phyloP scores from a whole-genome alignment of 192 early-diverging fungal species.

The Mortierella hygrophila region DNA sequence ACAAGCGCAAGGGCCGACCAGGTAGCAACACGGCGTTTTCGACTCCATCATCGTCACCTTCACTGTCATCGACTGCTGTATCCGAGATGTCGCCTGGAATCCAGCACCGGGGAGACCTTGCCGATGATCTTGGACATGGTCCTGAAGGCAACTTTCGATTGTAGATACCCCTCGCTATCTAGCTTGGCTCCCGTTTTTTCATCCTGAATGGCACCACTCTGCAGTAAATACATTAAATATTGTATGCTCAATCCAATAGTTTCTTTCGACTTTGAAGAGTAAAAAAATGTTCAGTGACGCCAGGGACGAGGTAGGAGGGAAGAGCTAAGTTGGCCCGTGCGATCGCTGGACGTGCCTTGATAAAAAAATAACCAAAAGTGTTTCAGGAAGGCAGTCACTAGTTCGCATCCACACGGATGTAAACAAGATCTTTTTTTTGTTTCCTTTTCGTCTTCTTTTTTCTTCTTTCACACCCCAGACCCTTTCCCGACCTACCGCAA shows the following conservation, averaged over 20 bases:
- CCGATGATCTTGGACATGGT: conserved; percentile 20
- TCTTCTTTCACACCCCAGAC: neutral
- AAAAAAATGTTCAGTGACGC: neutral
- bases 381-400: neutral
- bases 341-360: neutral
- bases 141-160: conserved; percentile 18
- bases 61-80: neutral
- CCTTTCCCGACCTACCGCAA: neutral
- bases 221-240: neutral
- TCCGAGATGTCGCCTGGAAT: neutral
- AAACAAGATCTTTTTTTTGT: neutral
- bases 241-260: neutral
- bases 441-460: neutral
- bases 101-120: neutral
- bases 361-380: neutral
- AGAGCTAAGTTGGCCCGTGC: neutral
- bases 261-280: no score
- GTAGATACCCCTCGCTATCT: neutral
- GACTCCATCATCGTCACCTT: conserved; percentile 18
- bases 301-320: no score
- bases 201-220: neutral
- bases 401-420: neutral
- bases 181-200: neutral
- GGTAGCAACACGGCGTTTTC: conserved; percentile 15
- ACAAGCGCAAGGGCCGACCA: conserved; percentile 1